Percentiles rank a stretch among this genome's conserved stretches.
Conservation (phyloP, 805 yeast species). For the Millerozyma miso region DNA sequence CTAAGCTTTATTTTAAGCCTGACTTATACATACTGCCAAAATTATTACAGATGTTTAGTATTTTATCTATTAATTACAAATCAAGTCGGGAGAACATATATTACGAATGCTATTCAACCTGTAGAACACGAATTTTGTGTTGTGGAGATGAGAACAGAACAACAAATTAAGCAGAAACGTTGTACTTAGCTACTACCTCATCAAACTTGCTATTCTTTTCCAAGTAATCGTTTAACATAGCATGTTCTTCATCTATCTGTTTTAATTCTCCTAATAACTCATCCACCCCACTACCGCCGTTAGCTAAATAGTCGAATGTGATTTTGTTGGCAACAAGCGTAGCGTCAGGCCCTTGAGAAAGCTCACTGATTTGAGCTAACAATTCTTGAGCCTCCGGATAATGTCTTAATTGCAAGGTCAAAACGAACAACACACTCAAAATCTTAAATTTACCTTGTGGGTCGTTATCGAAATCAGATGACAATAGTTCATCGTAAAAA, state of each 20-base stretch:
- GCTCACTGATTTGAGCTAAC: conserved; percentile 37
- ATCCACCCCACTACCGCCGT: conserved; percentile 39
- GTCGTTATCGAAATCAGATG: conserved; percentile 39
- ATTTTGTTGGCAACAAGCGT: conserved; percentile 64
- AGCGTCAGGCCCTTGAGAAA: conserved; percentile 32
- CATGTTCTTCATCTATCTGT: conserved; percentile 51
- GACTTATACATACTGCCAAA: too few species aligned
- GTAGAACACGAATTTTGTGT: neutral
- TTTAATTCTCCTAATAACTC: conserved; percentile 45
- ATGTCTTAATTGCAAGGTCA: conserved; percentile 76
- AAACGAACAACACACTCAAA: conserved; percentile 59
- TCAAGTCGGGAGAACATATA: neutral
- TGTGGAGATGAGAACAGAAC: neutral
- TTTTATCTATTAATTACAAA: too few species aligned
- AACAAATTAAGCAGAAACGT: conserved; percentile 6
- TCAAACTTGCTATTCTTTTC: conserved; percentile 66
- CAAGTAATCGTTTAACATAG: conserved; percentile 51
- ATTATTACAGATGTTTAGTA: too few species aligned
- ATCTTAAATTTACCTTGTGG: conserved; percentile 29
- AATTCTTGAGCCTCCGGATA: conserved; percentile 78
- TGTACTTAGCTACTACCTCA: conserved; percentile 60
- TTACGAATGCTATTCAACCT: neutral
- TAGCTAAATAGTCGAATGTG: conserved; percentile 50
- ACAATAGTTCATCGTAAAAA: conserved; percentile 78
- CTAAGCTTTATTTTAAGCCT: too few species aligned